phyloP scores from a whole-genome alignment of 768 basidiomycete genomes.

The Phlegmacium glaucopus region DNA sequence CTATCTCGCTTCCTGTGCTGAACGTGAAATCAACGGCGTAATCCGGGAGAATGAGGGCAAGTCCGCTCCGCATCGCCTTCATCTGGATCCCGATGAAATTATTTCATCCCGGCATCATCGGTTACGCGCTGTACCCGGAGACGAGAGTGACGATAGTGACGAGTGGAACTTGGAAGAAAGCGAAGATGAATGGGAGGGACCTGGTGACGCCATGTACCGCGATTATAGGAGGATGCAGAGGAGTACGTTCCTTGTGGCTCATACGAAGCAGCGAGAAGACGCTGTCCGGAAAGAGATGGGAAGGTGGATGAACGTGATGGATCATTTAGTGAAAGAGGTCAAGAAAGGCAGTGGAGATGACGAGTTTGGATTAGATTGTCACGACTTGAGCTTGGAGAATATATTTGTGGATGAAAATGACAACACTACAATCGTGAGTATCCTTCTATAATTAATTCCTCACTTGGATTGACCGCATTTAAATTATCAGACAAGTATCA shows the following conservation, averaged over 20 bases:
- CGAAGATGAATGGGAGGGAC: slow-evolving; percentile 77
- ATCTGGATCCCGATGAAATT: slow-evolving; percentile 80
- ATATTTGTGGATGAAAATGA: slow-evolving; percentile 75
- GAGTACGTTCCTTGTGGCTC: slow-evolving; percentile 73
- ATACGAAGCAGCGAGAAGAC: slow-evolving; percentile 61
- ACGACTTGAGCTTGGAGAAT: slow-evolving; percentile 83
- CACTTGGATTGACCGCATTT: neutral
- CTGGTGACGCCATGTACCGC: slow-evolving; percentile 74
- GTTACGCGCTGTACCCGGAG: slow-evolving; percentile 63
- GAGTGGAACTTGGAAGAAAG: slow-evolving; percentile 80
- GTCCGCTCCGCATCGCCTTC: slow-evolving; percentile 70
- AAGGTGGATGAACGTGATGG: slow-evolving; percentile 69
- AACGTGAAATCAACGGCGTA: slow-evolving; percentile 74
- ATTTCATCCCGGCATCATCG: slow-evolving; percentile 67
- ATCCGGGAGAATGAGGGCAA: slow-evolving; percentile 76
- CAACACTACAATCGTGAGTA: slow-evolving; percentile 65
- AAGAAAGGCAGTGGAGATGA: slow-evolving; percentile 37
- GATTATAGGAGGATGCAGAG: slow-evolving; percentile 83
- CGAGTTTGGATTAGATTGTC: slow-evolving; percentile 79
- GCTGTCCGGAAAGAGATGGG: slow-evolving; percentile 66
- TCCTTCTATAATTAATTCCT: neutral
- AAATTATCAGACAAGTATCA: slow-evolving; percentile 69
- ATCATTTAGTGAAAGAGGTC: slow-evolving; percentile 37
- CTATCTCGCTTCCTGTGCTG: slow-evolving; percentile 64
- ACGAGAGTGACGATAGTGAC: slow-evolving; percentile 72